Base-by-base conservation (phyloP, 306 rosid species). In the Carpinus viminea region DNA sequence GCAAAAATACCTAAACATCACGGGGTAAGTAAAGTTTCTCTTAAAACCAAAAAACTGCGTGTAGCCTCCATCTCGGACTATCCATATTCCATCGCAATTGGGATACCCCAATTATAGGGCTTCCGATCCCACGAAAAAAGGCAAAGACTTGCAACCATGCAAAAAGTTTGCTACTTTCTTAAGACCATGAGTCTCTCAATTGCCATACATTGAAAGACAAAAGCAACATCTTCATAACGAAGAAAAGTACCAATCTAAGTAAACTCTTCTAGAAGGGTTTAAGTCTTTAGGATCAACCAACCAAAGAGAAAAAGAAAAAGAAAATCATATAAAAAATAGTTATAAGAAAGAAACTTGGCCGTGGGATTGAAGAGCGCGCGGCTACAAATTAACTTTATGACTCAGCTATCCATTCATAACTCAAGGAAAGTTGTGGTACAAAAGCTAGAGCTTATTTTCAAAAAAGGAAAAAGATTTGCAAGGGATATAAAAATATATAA, bases 201-300 rank as follows among this genome's bases (percentile, higher is more conserved):
- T 50, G 4, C 52, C 52, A 76, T 56, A 64, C 66, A 57, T 56
- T 64, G 50, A 65, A 73, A 50, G 45, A 80, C 3, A 59, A 13
- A 54, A 72, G 84, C 83, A 80, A 82, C 86, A 81, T 79, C 97
- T 90, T 90, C 90, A 65, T 54, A 70, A 75, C 76, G 90, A 92
- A 90, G 97, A 78, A 92, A 90, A 88, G 94, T 76, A 83, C 82
- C 85, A 46, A 83, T 79, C 82, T 61, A 26, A 72, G 24, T 7
- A 9, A 4, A 80, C 78, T 55, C 54, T 61, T 78, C 24, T 45
- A 57, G 65, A 54, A 76, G 83, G 86, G 68, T 60, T 82, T 60
- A 81, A 48, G 74, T 78, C 53, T 81, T 38, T 48, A 50, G 56
- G 11, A n/a, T 62, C 83, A 54, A 36, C 36, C 70, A 54, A 75